phyloP scores from a whole-genome alignment of 2,329 filamentous ascomycete genomes.

The Shiraia sp. region DNA sequence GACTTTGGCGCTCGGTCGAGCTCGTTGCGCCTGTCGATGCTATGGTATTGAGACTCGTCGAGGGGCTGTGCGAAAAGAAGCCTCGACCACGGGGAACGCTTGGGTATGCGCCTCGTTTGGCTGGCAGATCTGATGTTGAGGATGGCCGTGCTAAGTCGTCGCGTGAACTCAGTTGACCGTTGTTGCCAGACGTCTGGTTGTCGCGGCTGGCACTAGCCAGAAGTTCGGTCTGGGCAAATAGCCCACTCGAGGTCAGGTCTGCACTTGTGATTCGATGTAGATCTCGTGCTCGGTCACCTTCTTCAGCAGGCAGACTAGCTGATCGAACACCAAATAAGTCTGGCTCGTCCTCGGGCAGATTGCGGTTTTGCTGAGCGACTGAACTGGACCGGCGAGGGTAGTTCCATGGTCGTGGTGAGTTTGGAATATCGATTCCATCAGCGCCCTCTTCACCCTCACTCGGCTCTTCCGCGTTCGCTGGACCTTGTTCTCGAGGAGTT shows the following conservation, averaged over 20 bases:
- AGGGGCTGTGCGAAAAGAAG: slow-evolving; percentile 38
- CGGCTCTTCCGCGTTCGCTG: slow-evolving; percentile 28
- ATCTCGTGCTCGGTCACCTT: slow-evolving; percentile 52
- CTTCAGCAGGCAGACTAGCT: slow-evolving; percentile 67
- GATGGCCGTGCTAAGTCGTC: slow-evolving; percentile 31
- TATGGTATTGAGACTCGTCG: slow-evolving; percentile 33
- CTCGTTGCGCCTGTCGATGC: slow-evolving; percentile 40
- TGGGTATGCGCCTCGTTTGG: slow-evolving; percentile 31
- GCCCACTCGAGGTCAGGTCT: slow-evolving; percentile 65
- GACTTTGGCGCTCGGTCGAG: slow-evolving; percentile 39
- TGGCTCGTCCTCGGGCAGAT: slow-evolving; percentile 64
- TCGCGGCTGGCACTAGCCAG: slow-evolving; percentile 34
- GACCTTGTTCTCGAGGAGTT: slow-evolving; percentile 36
- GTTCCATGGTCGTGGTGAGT: slow-evolving; percentile 64
- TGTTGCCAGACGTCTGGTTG: slow-evolving; percentile 14
- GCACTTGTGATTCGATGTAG: slow-evolving; percentile 42
- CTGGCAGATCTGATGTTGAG: slow-evolving; percentile 33
- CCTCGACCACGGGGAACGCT: slow-evolving; percentile 32
- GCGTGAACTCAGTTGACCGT: slow-evolving; percentile 31
- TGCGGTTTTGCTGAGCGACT: slow-evolving; percentile 66
- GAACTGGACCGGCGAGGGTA: slow-evolving; percentile 67
- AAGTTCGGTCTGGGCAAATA: slow-evolving; percentile 54
- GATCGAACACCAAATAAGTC: slow-evolving; percentile 67
- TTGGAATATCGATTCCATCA: slow-evolving; percentile 73
- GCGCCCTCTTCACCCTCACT: slow-evolving; percentile 51